phyloP scores from a whole-genome alignment of 805 yeast species.

The Kazachstania taianensis region DNA sequence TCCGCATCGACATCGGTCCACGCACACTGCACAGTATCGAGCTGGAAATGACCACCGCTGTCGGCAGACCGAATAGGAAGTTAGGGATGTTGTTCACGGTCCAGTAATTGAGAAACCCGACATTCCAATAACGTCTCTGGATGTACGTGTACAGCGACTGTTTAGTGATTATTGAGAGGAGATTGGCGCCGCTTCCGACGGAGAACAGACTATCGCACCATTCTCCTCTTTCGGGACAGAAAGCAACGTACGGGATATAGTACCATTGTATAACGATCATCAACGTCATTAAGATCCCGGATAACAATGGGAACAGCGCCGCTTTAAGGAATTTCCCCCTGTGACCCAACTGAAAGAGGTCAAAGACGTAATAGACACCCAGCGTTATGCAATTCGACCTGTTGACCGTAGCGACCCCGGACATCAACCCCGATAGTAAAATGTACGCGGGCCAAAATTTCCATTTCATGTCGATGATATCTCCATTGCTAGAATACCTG shows the following conservation, averaged over 20 bases:
- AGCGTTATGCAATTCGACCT: constrained; percentile 70
- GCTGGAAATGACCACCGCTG: constrained; percentile 36
- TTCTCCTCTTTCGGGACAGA: constrained; percentile 63
- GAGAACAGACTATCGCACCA: constrained; percentile 55
- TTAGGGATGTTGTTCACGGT: constrained; percentile 72
- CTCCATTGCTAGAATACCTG: not conserved
- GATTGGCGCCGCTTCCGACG: too few species aligned
- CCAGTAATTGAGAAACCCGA: constrained; percentile 79
- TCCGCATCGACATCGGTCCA: constrained; percentile 8
- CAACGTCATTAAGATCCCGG: constrained; percentile 47
- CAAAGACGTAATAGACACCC: constrained; percentile 58
- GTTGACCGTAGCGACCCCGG: constrained; percentile 49
- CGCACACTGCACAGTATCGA: constrained; percentile 34
- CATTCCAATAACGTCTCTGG: constrained; percentile 75
- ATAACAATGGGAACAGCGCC: constrained; percentile 30
- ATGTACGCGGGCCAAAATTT: constrained; percentile 15
- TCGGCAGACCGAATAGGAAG: constrained; percentile 67
- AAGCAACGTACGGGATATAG: constrained; percentile 41
- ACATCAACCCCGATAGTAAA: constrained; percentile 24
- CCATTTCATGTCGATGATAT: too few species aligned
- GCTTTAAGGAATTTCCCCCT: constrained; percentile 8
- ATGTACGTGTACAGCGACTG: constrained; percentile 53
- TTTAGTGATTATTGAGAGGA: constrained; percentile 11
- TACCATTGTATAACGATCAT: constrained; percentile 38
- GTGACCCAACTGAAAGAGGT: constrained; percentile 31